These are phyloP conservation scores for Trichoderma atroviride DNA, from an alignment of 2,329 filamentous ascomycete genomes.

Conservation along the genomic window DNA sequence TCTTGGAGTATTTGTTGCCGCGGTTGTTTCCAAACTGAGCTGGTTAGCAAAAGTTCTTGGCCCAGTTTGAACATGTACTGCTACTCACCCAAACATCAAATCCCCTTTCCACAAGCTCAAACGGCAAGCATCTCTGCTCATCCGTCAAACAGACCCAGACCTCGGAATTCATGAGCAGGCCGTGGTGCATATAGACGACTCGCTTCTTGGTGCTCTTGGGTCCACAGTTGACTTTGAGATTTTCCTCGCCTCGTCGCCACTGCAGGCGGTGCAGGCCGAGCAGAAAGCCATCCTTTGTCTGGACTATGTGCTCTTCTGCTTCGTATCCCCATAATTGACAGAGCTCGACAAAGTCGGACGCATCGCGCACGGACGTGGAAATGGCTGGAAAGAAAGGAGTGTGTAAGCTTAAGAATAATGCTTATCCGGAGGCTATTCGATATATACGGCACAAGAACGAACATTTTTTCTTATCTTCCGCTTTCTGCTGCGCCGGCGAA, in stretches of 20 bases:
- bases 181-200: slow-evolving; percentile 93
- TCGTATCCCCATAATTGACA: slow-evolving; percentile 89
- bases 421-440: not conserved
- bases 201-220: slow-evolving; percentile 72
- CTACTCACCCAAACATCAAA: slow-evolving; percentile 88
- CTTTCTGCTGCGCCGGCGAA: slow-evolving; percentile 68
- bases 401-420: slow-evolving; percentile 34
- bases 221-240: slow-evolving; percentile 74
- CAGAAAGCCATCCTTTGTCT: slow-evolving; percentile 91
- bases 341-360: slow-evolving; percentile 91
- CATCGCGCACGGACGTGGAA: slow-evolving; percentile 78
- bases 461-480: slow-evolving; percentile 69
- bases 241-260: slow-evolving; percentile 80
- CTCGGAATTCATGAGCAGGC: slow-evolving; percentile 97
- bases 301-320: slow-evolving; percentile 93
- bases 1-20: slow-evolving; percentile 99
- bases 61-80: not conserved
- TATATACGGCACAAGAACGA: slow-evolving; percentile 30
- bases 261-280: slow-evolving; percentile 86
- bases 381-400: slow-evolving; percentile 51
- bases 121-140: slow-evolving; percentile 81
- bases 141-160: slow-evolving; percentile 96
- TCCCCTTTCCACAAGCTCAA: slow-evolving; percentile 83
- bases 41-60: not conserved
- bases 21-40: slow-evolving; percentile 87